phyloP scores from a whole-genome alignment of 495 filamentous ascomycete species.

The Penicillium pulvis region DNA sequence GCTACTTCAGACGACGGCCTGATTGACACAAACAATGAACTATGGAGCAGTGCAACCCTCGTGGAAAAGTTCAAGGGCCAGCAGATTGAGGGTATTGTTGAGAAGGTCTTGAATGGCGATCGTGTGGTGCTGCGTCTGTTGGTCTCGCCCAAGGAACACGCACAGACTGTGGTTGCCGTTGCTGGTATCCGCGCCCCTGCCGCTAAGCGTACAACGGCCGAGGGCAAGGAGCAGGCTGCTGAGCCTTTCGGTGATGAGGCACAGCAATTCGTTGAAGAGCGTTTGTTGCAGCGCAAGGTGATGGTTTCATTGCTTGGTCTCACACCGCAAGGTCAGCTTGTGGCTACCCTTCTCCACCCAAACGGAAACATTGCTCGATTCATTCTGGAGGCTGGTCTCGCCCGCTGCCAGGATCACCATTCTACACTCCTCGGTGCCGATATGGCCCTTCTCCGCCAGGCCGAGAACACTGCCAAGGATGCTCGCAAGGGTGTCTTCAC shows the following conservation, averaged over 20 bases:
- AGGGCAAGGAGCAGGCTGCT: constrained; percentile 76
- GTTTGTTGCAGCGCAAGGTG: constrained; percentile 84
- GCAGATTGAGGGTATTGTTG: constrained; percentile 75
- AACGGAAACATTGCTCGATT: constrained; percentile 89
- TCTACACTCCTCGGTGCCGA: constrained; percentile 81
- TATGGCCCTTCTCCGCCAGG: constrained; percentile 82
- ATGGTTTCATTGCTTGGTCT: constrained; percentile 78
- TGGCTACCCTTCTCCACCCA: constrained; percentile 80
- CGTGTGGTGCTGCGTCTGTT: constrained; percentile 83
- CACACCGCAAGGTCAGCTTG: constrained; percentile 81
- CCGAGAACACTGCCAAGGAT: constrained; percentile 83
- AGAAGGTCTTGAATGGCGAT: constrained; percentile 89
- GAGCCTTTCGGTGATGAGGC: constrained; percentile 89
- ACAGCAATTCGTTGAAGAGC: constrained; percentile 77
- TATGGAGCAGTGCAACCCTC: constrained; percentile 70
- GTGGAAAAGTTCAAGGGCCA: constrained; percentile 77
- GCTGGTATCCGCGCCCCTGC: constrained; percentile 87
- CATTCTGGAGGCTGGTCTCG: constrained; percentile 83
- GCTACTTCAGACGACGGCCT: constrained; percentile 52
- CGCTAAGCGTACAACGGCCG: constrained; percentile 77
- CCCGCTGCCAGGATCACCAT: constrained; percentile 91
- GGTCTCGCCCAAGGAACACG: constrained; percentile 72
- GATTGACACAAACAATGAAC: constrained; percentile 78
- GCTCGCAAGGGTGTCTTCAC: constrained; percentile 75
- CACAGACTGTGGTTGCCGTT: constrained; percentile 82